Evolutionary conservation across 345 rosid species (phyloP).

Genomic region (Pistacia atlantica): DNA sequence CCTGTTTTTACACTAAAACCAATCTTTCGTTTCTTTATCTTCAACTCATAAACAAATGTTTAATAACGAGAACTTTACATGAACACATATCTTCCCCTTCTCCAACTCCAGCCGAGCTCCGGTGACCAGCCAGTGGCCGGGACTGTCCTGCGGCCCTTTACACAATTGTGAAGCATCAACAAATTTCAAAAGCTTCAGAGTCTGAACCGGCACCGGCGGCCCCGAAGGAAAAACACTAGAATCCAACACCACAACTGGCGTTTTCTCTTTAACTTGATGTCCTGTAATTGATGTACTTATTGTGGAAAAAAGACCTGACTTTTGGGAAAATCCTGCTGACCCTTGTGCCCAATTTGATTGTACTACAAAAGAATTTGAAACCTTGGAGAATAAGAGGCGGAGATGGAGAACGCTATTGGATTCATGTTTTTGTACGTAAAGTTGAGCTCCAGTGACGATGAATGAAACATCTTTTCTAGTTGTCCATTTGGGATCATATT

Average conservation of each 20-base stretch:
- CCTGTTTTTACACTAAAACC: not conserved
- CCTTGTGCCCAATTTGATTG: constrained; percentile 66
- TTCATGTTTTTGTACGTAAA: constrained; percentile 66
- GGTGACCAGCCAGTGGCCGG: constrained; percentile 93
- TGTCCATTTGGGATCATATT: constrained; percentile 57
- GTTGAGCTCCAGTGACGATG: constrained; percentile 92
- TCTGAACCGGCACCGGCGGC: constrained; percentile 78
- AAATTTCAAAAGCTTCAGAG: constrained; percentile 68
- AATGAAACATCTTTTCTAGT: constrained; percentile 41
- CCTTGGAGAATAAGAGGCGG: constrained; percentile 63
- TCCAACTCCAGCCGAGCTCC: constrained; percentile 75
- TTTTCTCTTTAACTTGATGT: constrained; percentile 41
- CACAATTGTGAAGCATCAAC: constrained; percentile 73
- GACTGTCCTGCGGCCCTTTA: constrained; percentile 81
- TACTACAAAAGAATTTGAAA: constrained; percentile 40
- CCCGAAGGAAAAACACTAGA: constrained; percentile 83
- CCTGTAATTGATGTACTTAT: constrained; percentile 60
- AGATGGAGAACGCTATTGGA: constrained; percentile 78
- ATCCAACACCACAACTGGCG: constrained; percentile 51
- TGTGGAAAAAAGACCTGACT: constrained; percentile 73
- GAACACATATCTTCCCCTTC: constrained; percentile 74
- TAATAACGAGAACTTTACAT: constrained; percentile 76
- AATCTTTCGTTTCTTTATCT: not conserved
- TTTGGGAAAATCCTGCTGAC: constrained; percentile 51
- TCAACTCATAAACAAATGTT: constrained; percentile 19